A percentile compares a stretch with the other conserved stretches of the same genome.
Conservation (phyloP, 495 filamentous ascomycete species). For the Lentithecium fluviatile region DNA sequence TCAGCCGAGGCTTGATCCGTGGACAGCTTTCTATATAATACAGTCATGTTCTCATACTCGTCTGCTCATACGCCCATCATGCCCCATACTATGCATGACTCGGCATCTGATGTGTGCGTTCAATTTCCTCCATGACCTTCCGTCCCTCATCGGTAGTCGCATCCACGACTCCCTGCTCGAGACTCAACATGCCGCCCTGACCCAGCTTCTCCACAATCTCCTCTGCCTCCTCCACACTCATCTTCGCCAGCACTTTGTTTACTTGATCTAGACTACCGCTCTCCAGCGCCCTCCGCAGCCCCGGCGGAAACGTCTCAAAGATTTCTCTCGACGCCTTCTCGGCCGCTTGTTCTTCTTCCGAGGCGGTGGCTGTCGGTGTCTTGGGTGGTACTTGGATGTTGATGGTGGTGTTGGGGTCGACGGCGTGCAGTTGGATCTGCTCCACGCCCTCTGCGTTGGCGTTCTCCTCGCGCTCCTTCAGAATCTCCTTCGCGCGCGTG, state of each 20-base stretch:
- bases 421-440: conserved; percentile 95
- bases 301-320: conserved; percentile 79
- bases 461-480: conserved; percentile 62
- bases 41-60: neutral
- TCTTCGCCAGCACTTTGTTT: conserved; percentile 90
- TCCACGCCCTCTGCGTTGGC: conserved; percentile 69
- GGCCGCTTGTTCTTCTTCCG: conserved; percentile 51
- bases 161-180: conserved; percentile 92
- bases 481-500: conserved; percentile 73
- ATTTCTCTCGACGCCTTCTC: conserved; percentile 67
- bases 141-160: conserved; percentile 90
- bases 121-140: conserved; percentile 73
- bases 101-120: conserved; percentile 55
- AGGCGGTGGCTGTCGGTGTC: neutral
- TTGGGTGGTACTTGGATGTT: conserved; percentile 75
- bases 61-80: conserved; percentile 32
- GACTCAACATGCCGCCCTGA: conserved; percentile 84
- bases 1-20: too few species aligned
- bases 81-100: conserved; percentile 29
- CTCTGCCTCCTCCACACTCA: conserved; percentile 92
- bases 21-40: too few species aligned
- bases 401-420: conserved; percentile 90
- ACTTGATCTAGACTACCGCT: conserved; percentile 87
- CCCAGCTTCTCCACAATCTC: conserved; percentile 80
- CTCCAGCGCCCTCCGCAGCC: conserved; percentile 76